Percentiles rank a stretch among this genome's conserved stretches.
phyloP scores from a whole-genome alignment of 331 rosid genomes.

The Malus hybrid region DNA sequence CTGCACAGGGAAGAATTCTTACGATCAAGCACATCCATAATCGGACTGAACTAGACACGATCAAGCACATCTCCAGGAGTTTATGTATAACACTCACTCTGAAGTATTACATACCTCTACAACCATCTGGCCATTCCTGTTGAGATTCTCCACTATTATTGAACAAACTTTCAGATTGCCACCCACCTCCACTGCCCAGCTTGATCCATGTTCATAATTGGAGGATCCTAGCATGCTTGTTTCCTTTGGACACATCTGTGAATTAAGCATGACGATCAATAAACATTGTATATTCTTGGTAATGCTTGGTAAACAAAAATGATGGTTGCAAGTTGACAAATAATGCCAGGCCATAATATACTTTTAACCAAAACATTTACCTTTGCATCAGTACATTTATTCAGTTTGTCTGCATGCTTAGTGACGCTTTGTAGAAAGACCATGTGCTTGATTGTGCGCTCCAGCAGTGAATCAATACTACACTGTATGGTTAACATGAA shows the following conservation, averaged over 20 bases:
- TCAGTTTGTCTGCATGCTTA: slow-evolving; percentile 89
- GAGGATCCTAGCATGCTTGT: slow-evolving; percentile 53
- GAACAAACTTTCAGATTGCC: slow-evolving; percentile 93
- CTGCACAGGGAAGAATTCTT: slow-evolving; percentile 32
- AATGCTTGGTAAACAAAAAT: background rate
- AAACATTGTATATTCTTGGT: background rate
- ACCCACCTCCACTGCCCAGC: slow-evolving; percentile 99
- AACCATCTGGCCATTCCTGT: slow-evolving; percentile 90
- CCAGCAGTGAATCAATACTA: slow-evolving; percentile 95
- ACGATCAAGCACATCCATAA: background rate
- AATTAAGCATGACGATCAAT: slow-evolving; percentile 19
- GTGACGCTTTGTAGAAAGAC: slow-evolving; percentile 83
- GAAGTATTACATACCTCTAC: slow-evolving; percentile 57
- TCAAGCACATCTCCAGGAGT: background rate
- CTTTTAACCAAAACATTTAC: slow-evolving; percentile 26
- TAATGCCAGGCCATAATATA: background rate
- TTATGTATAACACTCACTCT: background rate
- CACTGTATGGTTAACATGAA: slow-evolving; percentile 51
- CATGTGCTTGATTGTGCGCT: slow-evolving; percentile 92
- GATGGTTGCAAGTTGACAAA: background rate
- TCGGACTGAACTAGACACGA: background rate
- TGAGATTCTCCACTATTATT: slow-evolving; percentile 78
- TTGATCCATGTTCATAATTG: slow-evolving; percentile 68
- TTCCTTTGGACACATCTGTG: slow-evolving; percentile 58
- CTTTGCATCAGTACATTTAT: slow-evolving; percentile 51